Evolutionary conservation across 1,284 basidiomycete species (phyloP).

Genomic region (Cryptococcus jaspeensis): DNA sequence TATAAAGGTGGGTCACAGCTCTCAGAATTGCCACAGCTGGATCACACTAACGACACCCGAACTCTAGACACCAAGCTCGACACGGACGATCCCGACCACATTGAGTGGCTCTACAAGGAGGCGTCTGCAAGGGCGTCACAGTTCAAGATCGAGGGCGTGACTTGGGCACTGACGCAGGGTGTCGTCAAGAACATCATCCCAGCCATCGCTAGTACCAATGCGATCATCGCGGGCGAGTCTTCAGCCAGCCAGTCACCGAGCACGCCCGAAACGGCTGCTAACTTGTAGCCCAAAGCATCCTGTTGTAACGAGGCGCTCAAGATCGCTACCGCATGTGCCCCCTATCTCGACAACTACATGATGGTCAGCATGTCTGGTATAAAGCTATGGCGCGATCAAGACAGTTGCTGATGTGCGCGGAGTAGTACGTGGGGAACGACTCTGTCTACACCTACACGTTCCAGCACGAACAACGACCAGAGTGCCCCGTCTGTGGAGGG

Average conservation of each 20-base stretch:
- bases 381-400: neutral
- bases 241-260: neutral
- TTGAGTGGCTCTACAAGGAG: slow-evolving; percentile 83
- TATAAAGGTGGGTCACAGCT: slow-evolving; percentile 65
- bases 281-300: slow-evolving; percentile 63
- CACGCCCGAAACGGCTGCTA: neutral
- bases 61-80: slow-evolving; percentile 84
- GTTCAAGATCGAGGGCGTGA: slow-evolving; percentile 96
- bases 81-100: slow-evolving; percentile 95
- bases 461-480: slow-evolving; percentile 84
- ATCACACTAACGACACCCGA: neutral
- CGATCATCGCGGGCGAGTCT: slow-evolving; percentile 78
- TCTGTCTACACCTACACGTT: slow-evolving; percentile 98
- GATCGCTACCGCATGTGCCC: slow-evolving; percentile 90
- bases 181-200: slow-evolving; percentile 99
- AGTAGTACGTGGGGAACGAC: slow-evolving; percentile 78
- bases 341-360: slow-evolving; percentile 97
- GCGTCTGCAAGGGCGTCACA: slow-evolving; percentile 80
- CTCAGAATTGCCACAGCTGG: neutral
- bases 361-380: slow-evolving; percentile 61
- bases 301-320: slow-evolving; percentile 99
- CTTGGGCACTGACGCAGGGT: slow-evolving; percentile 95
- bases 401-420: neutral
- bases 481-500: slow-evolving; percentile 97
- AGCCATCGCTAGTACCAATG: slow-evolving; percentile 94